Evolutionary conservation across 2,329 filamentous ascomycete species (phyloP), one percentile per base, ranked within the genome.

Genomic region (Penicillium sp.): DNA sequence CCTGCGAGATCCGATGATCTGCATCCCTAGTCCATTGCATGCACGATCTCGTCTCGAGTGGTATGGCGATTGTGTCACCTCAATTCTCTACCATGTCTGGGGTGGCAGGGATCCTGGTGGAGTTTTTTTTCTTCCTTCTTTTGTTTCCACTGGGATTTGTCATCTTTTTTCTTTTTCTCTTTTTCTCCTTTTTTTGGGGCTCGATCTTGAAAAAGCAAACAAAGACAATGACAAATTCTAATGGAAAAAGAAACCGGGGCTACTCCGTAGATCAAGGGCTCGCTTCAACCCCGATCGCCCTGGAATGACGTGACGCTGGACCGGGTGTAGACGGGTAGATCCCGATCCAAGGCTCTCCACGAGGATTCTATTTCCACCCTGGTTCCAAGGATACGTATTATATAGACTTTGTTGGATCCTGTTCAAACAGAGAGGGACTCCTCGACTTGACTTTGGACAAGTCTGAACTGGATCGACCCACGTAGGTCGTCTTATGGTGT

Each of bases 1-100:
- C 32, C 47, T 55, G 52, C 47, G 50, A 55, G 52, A 58, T 58
- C 53, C 48, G 52, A 60, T 55, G 58, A 60, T 60, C 58, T 59
- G 53, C 57, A 56, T 58, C 43, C 50, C 52, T 47, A 27, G 46
- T 42, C 49, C 49, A 51, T 51, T 54, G 49, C 39, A 57, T 58
- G 58, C 56, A 60, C 57, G 58, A 60, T 58, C 57, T 52, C 50
- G 56, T 56, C 47, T 53, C 24, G 24, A 32, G 32, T 42, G 47
- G 38, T 47, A 50, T 55, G 33, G 44, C 43, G 55, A 58, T 54
- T 53, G 28, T 33, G 39, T 15, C 47, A 18, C n/a, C 15, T 18
- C 32, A n/a, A 38, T 42, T 46, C 10, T 25, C 15, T 23, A 23
- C 20, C 31, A 31, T 29, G 31, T 23, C 31, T 37, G 15, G 31